Conservation (phyloP, 2,329 filamentous ascomycete species). For the Paracoccidioides brasiliensis region DNA sequence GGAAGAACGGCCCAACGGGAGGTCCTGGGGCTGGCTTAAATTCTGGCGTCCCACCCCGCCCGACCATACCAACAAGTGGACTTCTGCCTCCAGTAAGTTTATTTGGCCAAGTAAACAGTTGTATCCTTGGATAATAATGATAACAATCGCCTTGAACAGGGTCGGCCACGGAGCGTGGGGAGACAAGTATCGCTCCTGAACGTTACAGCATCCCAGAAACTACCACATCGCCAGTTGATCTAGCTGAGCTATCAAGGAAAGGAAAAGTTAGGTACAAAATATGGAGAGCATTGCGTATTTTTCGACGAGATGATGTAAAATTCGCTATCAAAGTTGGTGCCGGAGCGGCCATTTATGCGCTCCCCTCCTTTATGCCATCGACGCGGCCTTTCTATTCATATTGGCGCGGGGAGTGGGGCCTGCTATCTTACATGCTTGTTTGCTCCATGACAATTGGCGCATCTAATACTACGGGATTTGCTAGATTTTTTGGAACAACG, state of each 20-base stretch:
- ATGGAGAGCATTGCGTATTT: constrained; percentile 42
- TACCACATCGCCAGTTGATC: constrained; percentile 2
- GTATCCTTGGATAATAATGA: background rate
- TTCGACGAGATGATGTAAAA: constrained; percentile 52
- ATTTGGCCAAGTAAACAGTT: background rate
- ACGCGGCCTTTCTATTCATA: constrained; percentile 70
- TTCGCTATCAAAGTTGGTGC: constrained; percentile 91
- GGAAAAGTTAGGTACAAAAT: constrained; percentile 34
- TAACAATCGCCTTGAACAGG: constrained; percentile 6
- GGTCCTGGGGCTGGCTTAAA: constrained; percentile 73
- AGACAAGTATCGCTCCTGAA: background rate
- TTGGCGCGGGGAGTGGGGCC: constrained; percentile 93
- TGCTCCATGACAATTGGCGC: constrained; percentile 96
- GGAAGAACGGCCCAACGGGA: constrained; percentile 47
- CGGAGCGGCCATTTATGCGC: constrained; percentile 76
- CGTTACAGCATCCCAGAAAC: background rate
- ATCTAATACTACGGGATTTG: constrained; percentile 80
- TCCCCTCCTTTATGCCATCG: constrained; percentile 69
- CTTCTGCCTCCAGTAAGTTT: background rate
- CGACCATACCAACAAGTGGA: background rate
- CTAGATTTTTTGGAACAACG: constrained; percentile 75
- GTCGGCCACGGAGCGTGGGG: constrained; percentile 9
- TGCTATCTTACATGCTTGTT: constrained; percentile 95
- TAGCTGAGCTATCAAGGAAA: constrained; percentile 9
- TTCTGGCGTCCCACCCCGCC: constrained; percentile 46